These are phyloP conservation scores for Saccharum officinarum DNA, from an alignment of 176 grass and related monocot species.

Conservation along the genomic window DNA sequence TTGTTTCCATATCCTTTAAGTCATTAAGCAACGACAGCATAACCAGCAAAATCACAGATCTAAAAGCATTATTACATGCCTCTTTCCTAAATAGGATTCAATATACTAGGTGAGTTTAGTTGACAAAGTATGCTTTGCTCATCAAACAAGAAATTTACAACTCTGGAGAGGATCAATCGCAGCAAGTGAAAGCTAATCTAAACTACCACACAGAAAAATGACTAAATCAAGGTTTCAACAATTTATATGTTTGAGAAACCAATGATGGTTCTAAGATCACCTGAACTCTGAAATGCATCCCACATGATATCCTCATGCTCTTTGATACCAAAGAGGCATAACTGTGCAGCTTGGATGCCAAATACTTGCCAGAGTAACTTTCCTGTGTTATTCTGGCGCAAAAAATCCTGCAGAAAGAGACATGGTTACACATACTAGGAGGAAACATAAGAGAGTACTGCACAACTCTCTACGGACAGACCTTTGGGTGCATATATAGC, in stretches of 20 bases:
- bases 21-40: no score
- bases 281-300: slow-evolving; percentile 80
- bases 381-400: slow-evolving; percentile 97
- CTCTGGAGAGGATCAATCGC: no score
- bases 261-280: slow-evolving; percentile 38
- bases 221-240: background rate
- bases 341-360: slow-evolving; percentile 61
- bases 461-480: slow-evolving; percentile 27
- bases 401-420: slow-evolving; percentile 66
- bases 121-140: no score
- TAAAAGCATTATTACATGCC: no score
- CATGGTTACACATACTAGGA: slow-evolving; percentile 3
- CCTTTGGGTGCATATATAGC: slow-evolving; percentile 99
- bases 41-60: no score
- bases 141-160: no score
- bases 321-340: slow-evolving; percentile 88
- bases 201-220: background rate
- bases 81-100: no score
- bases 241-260: slow-evolving; percentile 11
- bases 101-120: no score
- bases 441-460: background rate
- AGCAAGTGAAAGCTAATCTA: background rate
- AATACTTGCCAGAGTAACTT: slow-evolving; percentile 95
- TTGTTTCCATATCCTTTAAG: no score
- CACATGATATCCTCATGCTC: slow-evolving; percentile 99